Percentiles rank a stretch among this genome's conserved stretches.
phyloP scores from a whole-genome alignment of 192 early-diverging fungal species.

The Linnemannia elongata region DNA sequence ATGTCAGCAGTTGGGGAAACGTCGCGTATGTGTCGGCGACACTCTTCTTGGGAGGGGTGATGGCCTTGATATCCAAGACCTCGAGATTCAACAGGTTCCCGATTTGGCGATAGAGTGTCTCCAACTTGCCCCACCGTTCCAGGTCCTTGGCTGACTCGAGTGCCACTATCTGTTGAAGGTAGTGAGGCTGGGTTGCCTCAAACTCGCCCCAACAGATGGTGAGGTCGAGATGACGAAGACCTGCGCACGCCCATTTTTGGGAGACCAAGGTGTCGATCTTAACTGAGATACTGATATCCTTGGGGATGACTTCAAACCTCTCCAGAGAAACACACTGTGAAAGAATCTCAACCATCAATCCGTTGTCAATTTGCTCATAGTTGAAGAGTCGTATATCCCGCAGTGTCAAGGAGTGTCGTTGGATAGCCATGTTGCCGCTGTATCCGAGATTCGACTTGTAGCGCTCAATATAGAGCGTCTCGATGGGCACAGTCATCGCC shows the following conservation, averaged over 20 bases:
- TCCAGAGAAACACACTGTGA: background rate
- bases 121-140: background rate
- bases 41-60: background rate
- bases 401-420: background rate
- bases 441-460: background rate
- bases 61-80: background rate
- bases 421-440: background rate
- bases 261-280: background rate
- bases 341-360: background rate
- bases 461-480: background rate
- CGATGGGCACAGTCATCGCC: background rate
- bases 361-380: background rate
- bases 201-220: background rate
- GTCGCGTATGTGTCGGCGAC: background rate
- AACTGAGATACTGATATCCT: background rate
- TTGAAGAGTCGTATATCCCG: background rate
- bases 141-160: background rate
- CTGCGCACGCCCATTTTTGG: background rate
- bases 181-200: background rate
- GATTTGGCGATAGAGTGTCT: background rate
- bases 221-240: background rate
- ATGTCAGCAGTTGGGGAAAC: background rate
- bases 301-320: background rate
- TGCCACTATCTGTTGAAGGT: background rate
- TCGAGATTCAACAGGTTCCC: background rate